A percentile compares a stretch with the other conserved stretches of the same genome.
Evolutionary conservation across 495 filamentous ascomycete genomes (phyloP).

Genomic region (Lasiosphaeriaceae sp.): DNA sequence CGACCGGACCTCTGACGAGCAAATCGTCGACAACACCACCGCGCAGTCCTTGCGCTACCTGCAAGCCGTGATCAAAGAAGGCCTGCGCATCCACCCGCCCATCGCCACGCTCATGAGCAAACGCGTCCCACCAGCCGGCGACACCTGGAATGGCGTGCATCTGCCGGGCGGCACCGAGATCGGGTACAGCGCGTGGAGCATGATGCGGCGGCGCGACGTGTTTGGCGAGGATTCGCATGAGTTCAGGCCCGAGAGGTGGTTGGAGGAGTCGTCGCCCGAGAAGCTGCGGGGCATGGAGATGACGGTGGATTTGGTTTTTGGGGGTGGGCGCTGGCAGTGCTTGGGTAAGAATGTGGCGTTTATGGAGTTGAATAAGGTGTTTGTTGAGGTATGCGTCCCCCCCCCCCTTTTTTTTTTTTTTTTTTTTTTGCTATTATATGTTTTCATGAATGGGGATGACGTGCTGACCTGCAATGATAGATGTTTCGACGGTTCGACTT

Average conservation of each 20-base stretch:
- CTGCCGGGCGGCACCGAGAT: slow-evolving; percentile 48
- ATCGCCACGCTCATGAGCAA: not conserved
- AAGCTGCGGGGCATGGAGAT: slow-evolving; percentile 31
- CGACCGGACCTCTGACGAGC: slow-evolving; percentile 14
- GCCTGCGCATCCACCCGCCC: slow-evolving; percentile 38
- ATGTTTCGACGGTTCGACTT: slow-evolving; percentile 48
- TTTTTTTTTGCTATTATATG: too few relatives aligned
- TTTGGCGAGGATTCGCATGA: slow-evolving; percentile 42
- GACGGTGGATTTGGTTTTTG: slow-evolving; percentile 30
- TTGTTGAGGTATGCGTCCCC: slow-evolving; percentile 47
- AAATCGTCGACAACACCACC: slow-evolving; percentile 32
- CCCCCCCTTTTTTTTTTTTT: too few relatives aligned
- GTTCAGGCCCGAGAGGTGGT: slow-evolving; percentile 53
- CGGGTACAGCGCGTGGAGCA: slow-evolving; percentile 29
- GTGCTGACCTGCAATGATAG: too few relatives aligned
- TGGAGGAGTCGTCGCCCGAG: slow-evolving; percentile 36
- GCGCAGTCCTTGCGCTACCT: slow-evolving; percentile 41
- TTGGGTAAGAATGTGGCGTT: slow-evolving; percentile 30
- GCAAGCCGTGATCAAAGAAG: slow-evolving; percentile 42
- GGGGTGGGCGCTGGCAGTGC: slow-evolving; percentile 32
- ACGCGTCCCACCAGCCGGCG: not conserved
- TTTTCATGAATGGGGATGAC: too few relatives aligned
- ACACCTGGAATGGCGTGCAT: slow-evolving; percentile 28
- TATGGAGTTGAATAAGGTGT: slow-evolving; percentile 46
- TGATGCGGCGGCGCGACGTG: slow-evolving; percentile 26